phyloP scores from a whole-genome alignment of 148 eudicot genomes.

The Amaranthus cruentus region DNA sequence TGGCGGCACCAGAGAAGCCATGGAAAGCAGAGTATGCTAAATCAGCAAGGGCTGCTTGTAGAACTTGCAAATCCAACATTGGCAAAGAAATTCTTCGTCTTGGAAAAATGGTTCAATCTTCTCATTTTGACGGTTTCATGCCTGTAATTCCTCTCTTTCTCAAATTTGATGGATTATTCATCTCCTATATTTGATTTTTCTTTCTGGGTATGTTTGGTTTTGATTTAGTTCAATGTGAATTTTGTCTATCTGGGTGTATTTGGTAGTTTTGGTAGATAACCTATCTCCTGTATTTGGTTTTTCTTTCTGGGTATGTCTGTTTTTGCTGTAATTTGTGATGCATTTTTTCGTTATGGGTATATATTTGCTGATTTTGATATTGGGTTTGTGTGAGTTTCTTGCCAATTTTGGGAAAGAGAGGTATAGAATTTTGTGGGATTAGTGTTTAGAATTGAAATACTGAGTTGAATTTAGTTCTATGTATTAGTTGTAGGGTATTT shows the following conservation, averaged over 20 bases:
- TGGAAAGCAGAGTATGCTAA: conserved; percentile 98
- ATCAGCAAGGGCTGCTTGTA: conserved; percentile 81
- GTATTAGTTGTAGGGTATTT: conserved; percentile 8
- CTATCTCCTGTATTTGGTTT: neutral
- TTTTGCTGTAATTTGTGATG: neutral
- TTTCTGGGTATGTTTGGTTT: conserved; percentile 10
- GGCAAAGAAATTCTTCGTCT: conserved; percentile 70
- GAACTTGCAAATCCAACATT: conserved; percentile 71
- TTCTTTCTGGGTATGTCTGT: neutral
- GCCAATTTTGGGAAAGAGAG: neutral
- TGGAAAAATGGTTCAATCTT: conserved; percentile 92
- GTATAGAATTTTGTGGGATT: neutral
- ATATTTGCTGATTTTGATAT: no score
- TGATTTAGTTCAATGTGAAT: neutral
- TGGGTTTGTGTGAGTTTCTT: neutral
- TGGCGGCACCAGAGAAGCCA: conserved; percentile 84
- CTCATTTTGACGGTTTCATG: conserved; percentile 92
- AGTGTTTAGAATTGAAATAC: neutral
- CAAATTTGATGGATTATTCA: neutral
- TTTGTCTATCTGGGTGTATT: neutral
- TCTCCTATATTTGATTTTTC: neutral
- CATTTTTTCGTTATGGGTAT: neutral
- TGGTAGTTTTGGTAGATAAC: neutral
- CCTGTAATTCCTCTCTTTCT: conserved; percentile 49
- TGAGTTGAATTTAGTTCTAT: neutral